Percentiles rank a stretch among this genome's conserved stretches.
These are phyloP conservation scores for Starmerella scarabaei DNA, from an alignment of 805 yeast species.

Conservation along the genomic window DNA sequence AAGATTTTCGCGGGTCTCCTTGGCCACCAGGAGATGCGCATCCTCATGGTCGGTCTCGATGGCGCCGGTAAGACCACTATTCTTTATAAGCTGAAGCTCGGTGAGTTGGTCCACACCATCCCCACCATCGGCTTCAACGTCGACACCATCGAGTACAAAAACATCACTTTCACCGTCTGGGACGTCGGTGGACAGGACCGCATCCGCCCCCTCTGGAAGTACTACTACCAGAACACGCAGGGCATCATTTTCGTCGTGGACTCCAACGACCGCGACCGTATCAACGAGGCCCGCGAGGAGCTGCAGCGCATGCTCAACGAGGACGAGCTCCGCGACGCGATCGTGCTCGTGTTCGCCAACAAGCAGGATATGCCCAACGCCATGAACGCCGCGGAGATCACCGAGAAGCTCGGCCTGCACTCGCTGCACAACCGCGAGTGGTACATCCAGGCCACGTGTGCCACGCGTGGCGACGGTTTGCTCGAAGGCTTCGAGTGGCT, in stretches of 20 bases:
- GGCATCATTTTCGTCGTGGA: conserved; percentile 97
- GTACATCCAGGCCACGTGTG: conserved; percentile 98
- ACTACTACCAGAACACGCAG: conserved; percentile 96
- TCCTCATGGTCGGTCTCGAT: conserved; percentile 94
- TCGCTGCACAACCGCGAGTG: conserved; percentile 98
- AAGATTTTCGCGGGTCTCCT: conserved; percentile 88
- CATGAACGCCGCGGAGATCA: conserved; percentile 96
- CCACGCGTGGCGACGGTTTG: conserved; percentile 97
- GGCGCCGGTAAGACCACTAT: conserved; percentile 98
- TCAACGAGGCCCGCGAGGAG: conserved; percentile 95
- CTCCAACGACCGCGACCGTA: conserved; percentile 95
- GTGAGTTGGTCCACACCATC: conserved; percentile 90
- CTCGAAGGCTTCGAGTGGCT: conserved; percentile 98
- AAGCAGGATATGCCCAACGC: conserved; percentile 98
- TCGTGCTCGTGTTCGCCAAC: conserved; percentile 90
- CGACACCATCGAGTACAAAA: conserved; percentile 93
- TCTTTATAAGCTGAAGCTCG: conserved; percentile 83
- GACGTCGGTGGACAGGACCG: conserved; percentile 99
- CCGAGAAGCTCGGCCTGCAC: conserved; percentile 92
- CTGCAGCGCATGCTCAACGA: conserved; percentile 96
- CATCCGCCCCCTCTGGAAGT: conserved; percentile 98
- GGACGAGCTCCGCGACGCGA: conserved; percentile 94
- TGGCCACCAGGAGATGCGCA: conserved; percentile 97
- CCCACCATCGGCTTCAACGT: conserved; percentile 97
- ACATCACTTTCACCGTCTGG: conserved; percentile 95